Conservation (phyloP, 192 early-diverging fungal species). For the Chytriomyces hyalinus region DNA sequence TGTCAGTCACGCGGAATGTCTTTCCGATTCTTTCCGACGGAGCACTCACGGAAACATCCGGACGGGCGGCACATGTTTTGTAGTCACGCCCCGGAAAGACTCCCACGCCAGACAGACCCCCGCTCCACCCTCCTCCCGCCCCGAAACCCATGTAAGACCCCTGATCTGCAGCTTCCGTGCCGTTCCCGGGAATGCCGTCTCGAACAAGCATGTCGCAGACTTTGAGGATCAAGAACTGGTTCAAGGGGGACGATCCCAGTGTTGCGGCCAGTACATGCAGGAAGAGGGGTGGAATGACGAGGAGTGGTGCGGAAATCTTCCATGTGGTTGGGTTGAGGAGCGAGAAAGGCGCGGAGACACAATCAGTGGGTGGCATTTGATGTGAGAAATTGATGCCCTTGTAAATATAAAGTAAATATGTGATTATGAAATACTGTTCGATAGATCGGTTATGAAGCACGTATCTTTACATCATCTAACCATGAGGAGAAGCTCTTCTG, state of each 20-base stretch:
- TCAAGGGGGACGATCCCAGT: neutral
- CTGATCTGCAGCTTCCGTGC: neutral
- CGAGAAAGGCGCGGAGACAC: neutral
- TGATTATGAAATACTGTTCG: too few species aligned
- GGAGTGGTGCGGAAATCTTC: neutral
- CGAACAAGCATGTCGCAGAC: constrained; percentile 17
- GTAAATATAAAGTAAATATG: too few species aligned
- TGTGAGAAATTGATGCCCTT: too few species aligned
- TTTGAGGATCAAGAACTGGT: constrained; percentile 28
- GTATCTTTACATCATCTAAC: too few species aligned
- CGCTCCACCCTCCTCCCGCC: too few species aligned
- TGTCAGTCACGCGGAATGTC: too few species aligned
- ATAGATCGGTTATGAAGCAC: too few species aligned
- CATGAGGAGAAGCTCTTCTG: too few species aligned
- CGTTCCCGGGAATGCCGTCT: neutral
- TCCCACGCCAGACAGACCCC: too few species aligned
- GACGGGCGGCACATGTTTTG: constrained; percentile 16
- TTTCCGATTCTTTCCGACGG: too few species aligned
- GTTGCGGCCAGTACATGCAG: constrained; percentile 21
- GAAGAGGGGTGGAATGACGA: constrained; percentile 18
- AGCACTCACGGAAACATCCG: too few species aligned
- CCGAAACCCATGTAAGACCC: neutral
- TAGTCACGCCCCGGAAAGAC: neutral
- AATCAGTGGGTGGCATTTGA: too few species aligned
- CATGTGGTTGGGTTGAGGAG: neutral